phyloP scores from a whole-genome alignment of 306 rosid genomes.

The Vigna nakashimae region DNA sequence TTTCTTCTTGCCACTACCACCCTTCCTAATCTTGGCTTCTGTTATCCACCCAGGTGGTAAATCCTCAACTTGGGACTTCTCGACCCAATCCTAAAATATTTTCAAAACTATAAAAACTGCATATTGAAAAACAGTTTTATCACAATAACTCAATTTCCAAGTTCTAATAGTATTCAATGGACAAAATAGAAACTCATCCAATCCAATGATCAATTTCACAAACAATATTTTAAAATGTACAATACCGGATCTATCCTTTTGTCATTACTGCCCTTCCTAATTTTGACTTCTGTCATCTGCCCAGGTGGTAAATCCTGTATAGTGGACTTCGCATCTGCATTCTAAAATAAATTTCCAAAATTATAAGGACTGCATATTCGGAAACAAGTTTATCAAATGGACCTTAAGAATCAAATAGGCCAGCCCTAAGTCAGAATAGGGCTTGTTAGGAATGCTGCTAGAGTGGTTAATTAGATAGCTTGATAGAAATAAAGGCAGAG shows the following conservation, averaged over 20 bases:
- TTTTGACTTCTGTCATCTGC: conserved; percentile 60
- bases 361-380: not conserved
- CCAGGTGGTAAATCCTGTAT: conserved; percentile 71
- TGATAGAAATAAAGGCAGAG: not conserved
- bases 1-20: conserved; percentile 39
- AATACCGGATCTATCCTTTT: conserved; percentile 39
- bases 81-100: conserved; percentile 57
- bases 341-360: conserved; percentile 53
- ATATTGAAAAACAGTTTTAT: conserved; percentile 21
- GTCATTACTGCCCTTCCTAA: conserved; percentile 36
- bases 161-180: not conserved
- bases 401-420: not conserved
- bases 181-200: conserved; percentile 5
- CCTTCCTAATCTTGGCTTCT: conserved; percentile 58
- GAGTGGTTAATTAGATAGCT: not conserved
- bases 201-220: not conserved
- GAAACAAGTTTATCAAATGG: not conserved
- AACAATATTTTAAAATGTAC: not conserved
- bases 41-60: conserved; percentile 71
- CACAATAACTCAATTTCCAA: conserved; percentile 25
- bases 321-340: conserved; percentile 51
- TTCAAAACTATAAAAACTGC: conserved; percentile 33
- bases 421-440: not conserved
- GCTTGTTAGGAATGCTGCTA: not conserved
- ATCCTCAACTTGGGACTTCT: conserved; percentile 59